phyloP scores from a whole-genome alignment of 345 rosid species.

The Eucalyptus sp. region DNA sequence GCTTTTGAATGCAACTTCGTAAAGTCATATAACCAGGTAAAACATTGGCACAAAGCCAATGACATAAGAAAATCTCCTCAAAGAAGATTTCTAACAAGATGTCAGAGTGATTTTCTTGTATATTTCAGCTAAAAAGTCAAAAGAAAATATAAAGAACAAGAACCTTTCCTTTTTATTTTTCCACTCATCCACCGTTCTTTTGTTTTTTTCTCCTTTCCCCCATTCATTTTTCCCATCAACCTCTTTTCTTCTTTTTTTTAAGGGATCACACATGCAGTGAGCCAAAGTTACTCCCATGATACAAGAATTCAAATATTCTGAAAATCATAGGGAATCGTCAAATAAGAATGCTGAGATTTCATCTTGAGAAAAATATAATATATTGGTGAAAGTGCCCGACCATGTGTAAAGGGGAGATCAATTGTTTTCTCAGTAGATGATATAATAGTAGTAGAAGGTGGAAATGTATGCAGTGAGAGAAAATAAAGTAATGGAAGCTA shows the following conservation, averaged over 20 bases:
- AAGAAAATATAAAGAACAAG: not conserved
- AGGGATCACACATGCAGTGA: not conserved
- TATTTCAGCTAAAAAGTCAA: not conserved
- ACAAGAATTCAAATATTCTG: not conserved
- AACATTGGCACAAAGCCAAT: not conserved
- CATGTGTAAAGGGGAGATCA: not conserved
- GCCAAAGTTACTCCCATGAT: not conserved
- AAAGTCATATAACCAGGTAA: not conserved
- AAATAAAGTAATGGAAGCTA: not conserved
- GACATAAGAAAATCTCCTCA: not conserved
- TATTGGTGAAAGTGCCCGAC: not conserved
- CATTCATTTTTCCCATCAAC: not conserved
- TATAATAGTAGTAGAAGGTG: not conserved
- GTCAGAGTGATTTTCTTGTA: not conserved
- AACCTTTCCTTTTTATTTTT: not conserved
- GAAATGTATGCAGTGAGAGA: not conserved
- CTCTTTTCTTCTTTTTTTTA: not conserved
- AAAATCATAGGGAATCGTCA: not conserved
- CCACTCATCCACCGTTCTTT: not conserved
- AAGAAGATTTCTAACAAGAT: not conserved
- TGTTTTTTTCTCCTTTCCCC: not conserved
- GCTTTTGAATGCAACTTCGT: not conserved
- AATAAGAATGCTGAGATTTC: not conserved
- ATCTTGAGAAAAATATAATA: not conserved
- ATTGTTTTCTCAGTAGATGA: not conserved